Conservation (phyloP, 129 eudicot genomes). For the Flaveria robusta region DNA sequence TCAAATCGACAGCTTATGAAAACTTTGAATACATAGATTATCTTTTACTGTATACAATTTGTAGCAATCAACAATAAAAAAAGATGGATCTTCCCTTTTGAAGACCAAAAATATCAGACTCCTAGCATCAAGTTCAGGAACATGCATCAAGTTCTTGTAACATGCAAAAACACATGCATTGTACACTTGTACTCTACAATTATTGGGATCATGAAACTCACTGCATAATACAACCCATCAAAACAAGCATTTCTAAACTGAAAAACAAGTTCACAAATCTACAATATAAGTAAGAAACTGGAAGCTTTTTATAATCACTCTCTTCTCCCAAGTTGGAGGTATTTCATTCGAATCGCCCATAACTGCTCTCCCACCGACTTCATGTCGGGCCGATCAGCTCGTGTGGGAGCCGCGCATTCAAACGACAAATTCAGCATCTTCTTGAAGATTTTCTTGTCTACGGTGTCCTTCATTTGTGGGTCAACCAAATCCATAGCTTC, state of each 20-base stretch:
- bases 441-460: conserved; percentile 49
- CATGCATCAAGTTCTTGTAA: background rate
- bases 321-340: conserved; percentile 45
- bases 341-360: conserved; percentile 83
- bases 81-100: background rate
- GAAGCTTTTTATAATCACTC: conserved; percentile 15
- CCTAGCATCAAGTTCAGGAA: background rate
- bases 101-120: background rate
- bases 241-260: conserved; percentile 24
- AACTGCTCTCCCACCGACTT: conserved; percentile 73
- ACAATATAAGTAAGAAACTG: conserved; percentile 22
- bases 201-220: conserved; percentile 14
- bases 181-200: conserved; percentile 33
- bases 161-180: conserved; percentile 21
- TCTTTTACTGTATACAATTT: no score
- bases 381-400: conserved; percentile 94
- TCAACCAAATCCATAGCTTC: conserved; percentile 61
- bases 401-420: conserved; percentile 81
- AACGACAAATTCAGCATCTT: conserved; percentile 75
- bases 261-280: conserved; percentile 16
- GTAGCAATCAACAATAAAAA: background rate
- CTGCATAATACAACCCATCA: conserved; percentile 13
- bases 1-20: no score
- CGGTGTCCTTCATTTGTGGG: conserved; percentile 63
- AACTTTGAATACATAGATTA: no score